Evolutionary conservation across 768 basidiomycete genomes (phyloP), one percentile per base, ranked within the genome.

Genomic region (Boletus rubroflammeus): DNA sequence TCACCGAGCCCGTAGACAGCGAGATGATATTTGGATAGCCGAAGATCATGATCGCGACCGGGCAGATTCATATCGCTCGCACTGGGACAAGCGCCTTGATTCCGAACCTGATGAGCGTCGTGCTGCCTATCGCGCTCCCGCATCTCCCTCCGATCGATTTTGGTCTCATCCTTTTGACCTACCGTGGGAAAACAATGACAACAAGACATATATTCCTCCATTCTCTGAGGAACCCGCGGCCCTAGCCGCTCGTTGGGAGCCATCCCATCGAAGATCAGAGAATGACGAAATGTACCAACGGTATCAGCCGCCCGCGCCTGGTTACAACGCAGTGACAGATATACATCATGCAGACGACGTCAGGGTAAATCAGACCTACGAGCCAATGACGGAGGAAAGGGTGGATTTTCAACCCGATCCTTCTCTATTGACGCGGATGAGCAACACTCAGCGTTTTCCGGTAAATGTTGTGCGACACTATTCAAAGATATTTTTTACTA

Each of bases 361-460:
- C 17, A 29, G 64, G 46, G 19, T 47, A 28, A 53, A 53, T 39
- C 51, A 44, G 5, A 35, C 32, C 8, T 56, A 64, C 49, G 62
- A 67, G 13, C 52, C 55, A 36, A 45, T 31, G 38, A 9, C 1
- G 35, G 59, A 54, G 32, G 62, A 61, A 32, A 52, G 57, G 43
- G 42, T 23, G 56, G 61, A 58, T 3, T 11, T 2, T 23, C 56
- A 54, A 35, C 42, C 61, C 5, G 61, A 65, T 58, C 57, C 62
- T 32, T 42, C 57, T 29, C 44, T 68, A 13, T 51, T 69, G 55
- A 56, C 63, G 6, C 67, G 67, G 44, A 67, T 68, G 35, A 59
- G 55, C n/a, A 51, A 55, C 25, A 61, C 51, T 15, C 67, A 61
- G 28, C 53, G 34, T 26, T 25, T 51, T 49, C 59, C 55, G 67